Evolutionary conservation across 2,329 filamentous ascomycete genomes (phyloP).

Genomic region (Fusarium sp.): DNA sequence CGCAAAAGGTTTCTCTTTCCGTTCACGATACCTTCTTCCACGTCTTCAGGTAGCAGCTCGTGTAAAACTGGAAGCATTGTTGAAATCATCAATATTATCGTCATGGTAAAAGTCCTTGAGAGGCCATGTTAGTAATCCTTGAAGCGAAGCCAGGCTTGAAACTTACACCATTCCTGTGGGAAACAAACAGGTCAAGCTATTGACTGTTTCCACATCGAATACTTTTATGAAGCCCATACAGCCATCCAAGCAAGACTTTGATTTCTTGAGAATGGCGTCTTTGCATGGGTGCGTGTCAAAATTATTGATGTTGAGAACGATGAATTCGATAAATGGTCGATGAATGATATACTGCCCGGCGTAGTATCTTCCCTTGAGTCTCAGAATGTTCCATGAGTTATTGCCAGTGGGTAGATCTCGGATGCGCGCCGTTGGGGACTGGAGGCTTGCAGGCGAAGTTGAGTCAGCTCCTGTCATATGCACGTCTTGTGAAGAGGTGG

Average conservation of each 20-base stretch:
- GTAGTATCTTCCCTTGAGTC: constrained; percentile 47
- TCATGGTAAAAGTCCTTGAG: constrained; percentile 23
- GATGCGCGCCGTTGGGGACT: background rate
- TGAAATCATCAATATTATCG: constrained; percentile 46
- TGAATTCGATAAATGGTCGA: constrained; percentile 48
- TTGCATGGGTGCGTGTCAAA: constrained; percentile 43
- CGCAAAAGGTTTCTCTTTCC: constrained; percentile 14
- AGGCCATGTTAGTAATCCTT: rapidly evolving
- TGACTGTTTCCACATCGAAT: constrained; percentile 44
- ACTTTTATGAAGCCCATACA: constrained; percentile 47
- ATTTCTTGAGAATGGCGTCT: constrained; percentile 39
- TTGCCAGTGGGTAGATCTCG: constrained; percentile 27
- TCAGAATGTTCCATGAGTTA: constrained; percentile 49
- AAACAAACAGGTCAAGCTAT: constrained; percentile 46
- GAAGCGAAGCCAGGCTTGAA: rapidly evolving
- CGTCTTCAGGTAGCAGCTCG: background rate
- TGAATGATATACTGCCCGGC: constrained; percentile 50
- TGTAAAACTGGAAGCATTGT: constrained; percentile 28
- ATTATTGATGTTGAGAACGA: constrained; percentile 42
- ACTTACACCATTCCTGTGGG: constrained; percentile 50
- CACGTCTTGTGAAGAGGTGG: background rate
- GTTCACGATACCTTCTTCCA: background rate
- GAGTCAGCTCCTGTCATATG: background rate
- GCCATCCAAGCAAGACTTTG: constrained; percentile 39
- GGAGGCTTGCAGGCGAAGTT: background rate